These are phyloP conservation scores for Tricholoma bakamatsutake DNA, from an alignment of 768 basidiomycete genomes.

Conservation along the genomic window DNA sequence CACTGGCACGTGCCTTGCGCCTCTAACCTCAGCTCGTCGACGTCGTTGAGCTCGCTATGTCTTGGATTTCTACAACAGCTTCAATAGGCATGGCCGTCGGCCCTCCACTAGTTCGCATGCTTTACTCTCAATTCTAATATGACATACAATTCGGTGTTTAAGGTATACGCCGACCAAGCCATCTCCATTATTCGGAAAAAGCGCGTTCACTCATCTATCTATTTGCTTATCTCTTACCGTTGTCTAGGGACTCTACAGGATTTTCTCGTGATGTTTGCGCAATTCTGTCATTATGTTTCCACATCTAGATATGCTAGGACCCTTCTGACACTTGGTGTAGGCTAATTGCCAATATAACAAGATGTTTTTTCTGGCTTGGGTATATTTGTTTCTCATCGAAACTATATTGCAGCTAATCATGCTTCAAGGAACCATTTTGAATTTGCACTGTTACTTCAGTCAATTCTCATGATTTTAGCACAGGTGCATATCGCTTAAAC, in stretches of 20 bases:
- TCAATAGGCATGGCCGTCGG: conserved; percentile 82
- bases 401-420: not conserved
- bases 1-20: not conserved
- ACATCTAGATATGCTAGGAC: conserved; percentile 1
- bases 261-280: conserved; percentile 86
- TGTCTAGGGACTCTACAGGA: conserved; percentile 68
- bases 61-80: conserved; percentile 65
- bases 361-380: conserved; percentile 92
- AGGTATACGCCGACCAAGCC: conserved; percentile 82
- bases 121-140: not conserved
- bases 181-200: conserved; percentile 75
- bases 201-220: conserved; percentile 28
- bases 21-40: not conserved
- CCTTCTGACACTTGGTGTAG: conserved; percentile 28
- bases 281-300: conserved; percentile 51
- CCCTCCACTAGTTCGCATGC: conserved; percentile 51
- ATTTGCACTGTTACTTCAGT: conserved; percentile 70
- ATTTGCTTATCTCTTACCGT: conserved; percentile 3
- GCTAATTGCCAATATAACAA: conserved; percentile 76
- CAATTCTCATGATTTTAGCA: conserved; percentile 77
- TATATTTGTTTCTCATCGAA: conserved; percentile 14
- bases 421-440: conserved; percentile 57
- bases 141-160: not conserved
- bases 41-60: conserved; percentile 14
- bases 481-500: conserved; percentile 45